Percentiles rank a stretch among this genome's conserved stretches.
phyloP scores from a whole-genome alignment of 1,139 yeast genomes.

The Yamadazyma membranifaciens region DNA sequence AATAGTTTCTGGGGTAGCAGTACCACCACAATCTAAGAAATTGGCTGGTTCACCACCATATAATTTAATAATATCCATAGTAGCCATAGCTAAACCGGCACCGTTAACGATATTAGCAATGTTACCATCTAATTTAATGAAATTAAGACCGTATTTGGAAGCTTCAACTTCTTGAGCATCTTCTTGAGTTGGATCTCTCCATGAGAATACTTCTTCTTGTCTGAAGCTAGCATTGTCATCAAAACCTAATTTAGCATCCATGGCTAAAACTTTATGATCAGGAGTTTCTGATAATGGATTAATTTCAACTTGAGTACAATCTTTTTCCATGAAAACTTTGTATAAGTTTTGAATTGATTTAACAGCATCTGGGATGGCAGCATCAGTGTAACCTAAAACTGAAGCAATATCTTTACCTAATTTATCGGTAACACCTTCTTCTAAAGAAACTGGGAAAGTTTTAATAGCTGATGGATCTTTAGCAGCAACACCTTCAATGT shows the following conservation, averaged over 20 bases:
- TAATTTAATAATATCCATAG: slow-evolving; percentile 98
- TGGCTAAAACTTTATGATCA: slow-evolving; percentile 88
- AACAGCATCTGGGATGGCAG: slow-evolving; percentile 84
- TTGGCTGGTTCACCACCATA: slow-evolving; percentile 99
- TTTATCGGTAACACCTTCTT: slow-evolving; percentile 75
- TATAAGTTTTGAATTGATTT: slow-evolving; percentile 82
- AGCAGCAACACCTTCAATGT: slow-evolving; percentile 97
- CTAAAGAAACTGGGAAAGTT: slow-evolving; percentile 77
- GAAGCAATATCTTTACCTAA: slow-evolving; percentile 77
- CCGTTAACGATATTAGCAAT: slow-evolving; percentile 99
- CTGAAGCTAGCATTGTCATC: slow-evolving; percentile 96
- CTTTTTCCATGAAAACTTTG: slow-evolving; percentile 84
- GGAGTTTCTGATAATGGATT: slow-evolving; percentile 95
- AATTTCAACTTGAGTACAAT: slow-evolving; percentile 97
- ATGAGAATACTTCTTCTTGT: slow-evolving; percentile 89
- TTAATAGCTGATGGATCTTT: slow-evolving; percentile 90
- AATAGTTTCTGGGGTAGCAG: slow-evolving; percentile 98
- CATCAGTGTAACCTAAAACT: slow-evolving; percentile 75
- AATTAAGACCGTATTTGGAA: slow-evolving; percentile 84
- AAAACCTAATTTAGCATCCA: slow-evolving; percentile 98
- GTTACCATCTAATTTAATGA: slow-evolving; percentile 96
- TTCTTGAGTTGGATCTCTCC: slow-evolving; percentile 98
- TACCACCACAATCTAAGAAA: slow-evolving; percentile 99
- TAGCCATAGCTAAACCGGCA: slow-evolving; percentile 99
- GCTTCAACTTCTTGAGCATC: slow-evolving; percentile 97